These are phyloP conservation scores for Tremellales sp. DNA, from an alignment of 1,284 basidiomycete species.

Conservation along the genomic window DNA sequence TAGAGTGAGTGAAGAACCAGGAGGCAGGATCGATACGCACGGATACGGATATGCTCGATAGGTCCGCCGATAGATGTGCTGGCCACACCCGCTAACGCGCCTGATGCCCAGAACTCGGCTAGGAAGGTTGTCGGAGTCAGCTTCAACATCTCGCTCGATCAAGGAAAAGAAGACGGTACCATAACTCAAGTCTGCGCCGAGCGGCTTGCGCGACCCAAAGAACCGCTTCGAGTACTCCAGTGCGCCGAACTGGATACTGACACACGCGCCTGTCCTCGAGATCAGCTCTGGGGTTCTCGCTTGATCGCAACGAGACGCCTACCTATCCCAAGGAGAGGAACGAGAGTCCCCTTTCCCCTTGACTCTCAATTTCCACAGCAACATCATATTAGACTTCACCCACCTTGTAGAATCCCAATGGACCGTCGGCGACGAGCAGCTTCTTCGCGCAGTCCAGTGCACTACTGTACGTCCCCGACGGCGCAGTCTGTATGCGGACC, in stretches of 20 bases:
- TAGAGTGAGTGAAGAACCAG: neutral
- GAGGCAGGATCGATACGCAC: slow-evolving; percentile 53
- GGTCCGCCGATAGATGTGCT: slow-evolving; percentile 92
- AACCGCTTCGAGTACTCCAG: slow-evolving; percentile 85
- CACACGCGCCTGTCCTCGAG: slow-evolving; percentile 52
- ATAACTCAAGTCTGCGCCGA: slow-evolving; percentile 28
- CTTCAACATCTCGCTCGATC: neutral
- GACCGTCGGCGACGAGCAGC: slow-evolving; percentile 86
- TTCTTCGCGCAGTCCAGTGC: slow-evolving; percentile 85
- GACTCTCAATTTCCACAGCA: slow-evolving; percentile 1
- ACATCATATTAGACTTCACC: slow-evolving; percentile 7
- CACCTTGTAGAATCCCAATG: slow-evolving; percentile 94
- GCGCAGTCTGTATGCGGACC: slow-evolving; percentile 90
- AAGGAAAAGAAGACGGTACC: slow-evolving; percentile 14
- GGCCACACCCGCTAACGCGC: slow-evolving; percentile 79
- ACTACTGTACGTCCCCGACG: slow-evolving; percentile 80
- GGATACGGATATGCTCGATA: slow-evolving; percentile 96
- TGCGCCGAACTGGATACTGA: slow-evolving; percentile 94
- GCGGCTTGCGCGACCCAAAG: slow-evolving; percentile 51
- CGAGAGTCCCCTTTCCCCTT: slow-evolving; percentile 71
- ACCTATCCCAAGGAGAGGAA: slow-evolving; percentile 90
- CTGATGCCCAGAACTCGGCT: slow-evolving; percentile 70
- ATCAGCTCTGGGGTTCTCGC: neutral
- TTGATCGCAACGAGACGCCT: slow-evolving; percentile 18
- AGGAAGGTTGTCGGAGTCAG: slow-evolving; percentile 21